phyloP scores from a whole-genome alignment of 83 land plant species.

The Diphasiastrum complanatum region DNA sequence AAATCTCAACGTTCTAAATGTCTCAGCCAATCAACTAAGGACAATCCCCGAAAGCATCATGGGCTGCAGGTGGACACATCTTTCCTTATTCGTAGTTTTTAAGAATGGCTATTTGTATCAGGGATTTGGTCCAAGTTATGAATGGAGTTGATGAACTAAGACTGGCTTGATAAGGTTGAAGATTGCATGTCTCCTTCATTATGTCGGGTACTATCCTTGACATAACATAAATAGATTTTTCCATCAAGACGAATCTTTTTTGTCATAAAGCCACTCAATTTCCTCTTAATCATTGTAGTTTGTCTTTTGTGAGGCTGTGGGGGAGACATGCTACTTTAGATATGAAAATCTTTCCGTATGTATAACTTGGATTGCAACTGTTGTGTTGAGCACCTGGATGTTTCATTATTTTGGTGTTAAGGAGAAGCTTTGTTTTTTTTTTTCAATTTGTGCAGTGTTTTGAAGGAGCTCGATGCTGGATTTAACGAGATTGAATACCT shows the following conservation, averaged over 20 bases:
- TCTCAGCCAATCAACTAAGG: constrained; percentile 56
- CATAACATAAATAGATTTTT: too few species aligned
- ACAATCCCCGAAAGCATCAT: constrained; percentile 70
- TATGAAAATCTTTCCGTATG: too few species aligned
- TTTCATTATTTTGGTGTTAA: neutral
- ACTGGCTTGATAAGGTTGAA: too few species aligned
- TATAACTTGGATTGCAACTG: neutral
- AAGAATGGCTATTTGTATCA: neutral
- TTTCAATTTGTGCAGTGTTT: constrained; percentile 47
- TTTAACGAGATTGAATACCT: constrained; percentile 57
- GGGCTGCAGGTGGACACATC: constrained; percentile 80
- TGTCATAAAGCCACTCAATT: too few species aligned
- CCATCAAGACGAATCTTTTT: too few species aligned
- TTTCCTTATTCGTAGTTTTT: neutral
- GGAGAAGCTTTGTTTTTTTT: neutral
- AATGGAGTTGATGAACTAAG: neutral
- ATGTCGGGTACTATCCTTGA: too few species aligned
- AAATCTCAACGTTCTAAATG: constrained; percentile 51
- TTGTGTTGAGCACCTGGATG: neutral
- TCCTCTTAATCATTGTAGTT: too few species aligned
- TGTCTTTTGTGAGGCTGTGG: too few species aligned
- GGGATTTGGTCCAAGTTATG: neutral
- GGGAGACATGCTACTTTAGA: too few species aligned
- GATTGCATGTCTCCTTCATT: too few species aligned
- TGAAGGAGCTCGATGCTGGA: constrained; percentile 62